phyloP scores from a whole-genome alignment of 176 grass and related monocot species.

The Musa itinerans region DNA sequence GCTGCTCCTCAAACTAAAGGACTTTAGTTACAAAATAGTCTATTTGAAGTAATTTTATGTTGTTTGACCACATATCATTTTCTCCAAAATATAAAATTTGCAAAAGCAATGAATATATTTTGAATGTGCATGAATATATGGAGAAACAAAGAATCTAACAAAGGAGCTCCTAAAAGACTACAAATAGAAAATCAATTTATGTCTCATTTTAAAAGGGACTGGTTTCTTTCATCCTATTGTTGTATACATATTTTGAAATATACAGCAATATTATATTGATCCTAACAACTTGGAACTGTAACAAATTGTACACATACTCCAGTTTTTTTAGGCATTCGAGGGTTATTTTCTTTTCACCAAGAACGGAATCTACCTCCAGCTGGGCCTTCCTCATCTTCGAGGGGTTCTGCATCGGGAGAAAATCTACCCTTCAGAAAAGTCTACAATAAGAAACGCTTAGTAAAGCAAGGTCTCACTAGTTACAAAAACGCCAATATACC shows the following conservation, averaged over 20 bases:
- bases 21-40: too few species aligned
- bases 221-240: background rate
- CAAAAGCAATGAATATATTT: background rate
- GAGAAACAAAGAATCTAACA: background rate
- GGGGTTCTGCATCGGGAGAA: slow-evolving; percentile 50
- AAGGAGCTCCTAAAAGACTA: background rate
- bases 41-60: too few species aligned
- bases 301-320: slow-evolving; percentile 46
- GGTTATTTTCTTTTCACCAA: slow-evolving; percentile 39
- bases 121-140: too few species aligned
- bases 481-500: slow-evolving; percentile 28
- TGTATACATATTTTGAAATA: background rate
- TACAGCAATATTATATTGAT: background rate
- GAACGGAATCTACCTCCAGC: slow-evolving; percentile 75
- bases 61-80: background rate
- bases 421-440: background rate
- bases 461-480: background rate
- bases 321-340: slow-evolving; percentile 56
- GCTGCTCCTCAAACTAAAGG: too few species aligned
- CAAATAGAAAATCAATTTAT: too few species aligned
- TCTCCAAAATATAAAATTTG: background rate
- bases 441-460: background rate
- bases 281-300: slow-evolving; percentile 5
- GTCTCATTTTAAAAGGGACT: background rate
- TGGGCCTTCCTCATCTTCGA: slow-evolving; percentile 94